phyloP scores from a whole-genome alignment of 2,329 filamentous ascomycete species.

The Fusarium clavum region DNA sequence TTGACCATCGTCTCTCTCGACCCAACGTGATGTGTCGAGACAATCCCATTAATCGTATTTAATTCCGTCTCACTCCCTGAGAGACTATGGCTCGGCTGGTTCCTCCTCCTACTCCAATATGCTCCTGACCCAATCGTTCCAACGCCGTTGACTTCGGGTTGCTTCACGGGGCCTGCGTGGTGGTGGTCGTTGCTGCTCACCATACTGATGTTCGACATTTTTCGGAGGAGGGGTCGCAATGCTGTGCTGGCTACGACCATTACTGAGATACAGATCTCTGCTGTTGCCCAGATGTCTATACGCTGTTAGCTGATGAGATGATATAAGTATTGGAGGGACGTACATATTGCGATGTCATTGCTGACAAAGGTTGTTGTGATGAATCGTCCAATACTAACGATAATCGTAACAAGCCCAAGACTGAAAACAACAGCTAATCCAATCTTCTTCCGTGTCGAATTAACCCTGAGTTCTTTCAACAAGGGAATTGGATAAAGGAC shows the following conservation, averaged over 20 bases:
- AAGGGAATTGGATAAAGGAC: background rate
- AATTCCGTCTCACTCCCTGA: constrained; percentile 2
- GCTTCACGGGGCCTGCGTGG: background rate
- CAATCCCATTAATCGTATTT: background rate
- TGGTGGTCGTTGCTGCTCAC: background rate
- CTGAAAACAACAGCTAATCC: constrained; percentile 5
- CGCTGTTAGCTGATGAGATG: rapidly evolving
- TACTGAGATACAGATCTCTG: constrained; percentile 14
- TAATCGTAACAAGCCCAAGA: background rate
- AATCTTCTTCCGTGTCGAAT: background rate
- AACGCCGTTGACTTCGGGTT: background rate
- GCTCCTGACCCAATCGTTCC: background rate
- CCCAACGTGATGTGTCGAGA: background rate
- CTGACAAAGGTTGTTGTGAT: constrained; percentile 7
- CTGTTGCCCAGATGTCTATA: constrained; percentile 18
- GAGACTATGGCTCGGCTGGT: rapidly evolving
- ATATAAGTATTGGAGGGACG: background rate
- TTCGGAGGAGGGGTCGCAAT: background rate
- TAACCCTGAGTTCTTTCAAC: background rate
- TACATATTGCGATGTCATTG: constrained; percentile 12
- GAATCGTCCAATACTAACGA: constrained; percentile 11
- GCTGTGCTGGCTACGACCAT: constrained; percentile 15
- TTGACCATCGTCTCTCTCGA: background rate
- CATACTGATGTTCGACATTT: background rate
- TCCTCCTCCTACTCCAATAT: background rate